These are phyloP conservation scores for Amanita pseudoporphyria DNA, from an alignment of 768 basidiomycete genomes.

Conservation along the genomic window DNA sequence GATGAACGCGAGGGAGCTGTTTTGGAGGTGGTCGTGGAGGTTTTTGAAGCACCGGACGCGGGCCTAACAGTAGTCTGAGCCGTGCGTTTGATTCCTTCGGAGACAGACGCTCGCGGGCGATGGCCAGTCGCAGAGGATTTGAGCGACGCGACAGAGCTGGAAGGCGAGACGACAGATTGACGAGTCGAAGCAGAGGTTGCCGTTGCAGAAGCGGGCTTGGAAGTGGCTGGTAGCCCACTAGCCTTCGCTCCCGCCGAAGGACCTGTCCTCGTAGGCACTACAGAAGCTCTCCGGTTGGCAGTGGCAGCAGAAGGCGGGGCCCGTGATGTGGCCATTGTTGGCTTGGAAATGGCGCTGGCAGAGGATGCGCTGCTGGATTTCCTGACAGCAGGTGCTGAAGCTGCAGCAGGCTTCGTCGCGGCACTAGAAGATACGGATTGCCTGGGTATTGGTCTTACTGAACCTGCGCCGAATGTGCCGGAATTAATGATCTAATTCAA, in stretches of 20 bases:
- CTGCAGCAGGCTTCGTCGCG: slow-evolving; percentile 29
- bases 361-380: slow-evolving; percentile 30
- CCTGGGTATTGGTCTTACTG: slow-evolving; percentile 31
- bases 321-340: slow-evolving; percentile 24
- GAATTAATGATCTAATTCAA: slow-evolving; percentile 49
- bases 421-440: not conserved
- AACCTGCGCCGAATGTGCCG: slow-evolving; percentile 55
- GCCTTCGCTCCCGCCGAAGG: slow-evolving; percentile 24
- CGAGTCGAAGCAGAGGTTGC: slow-evolving; percentile 26
- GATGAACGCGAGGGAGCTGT: slow-evolving; percentile 19
- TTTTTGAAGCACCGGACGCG: slow-evolving; percentile 23
- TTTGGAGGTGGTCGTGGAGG: slow-evolving; percentile 25
- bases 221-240: slow-evolving; percentile 29
- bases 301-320: slow-evolving; percentile 24
- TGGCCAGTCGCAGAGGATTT: slow-evolving; percentile 31
- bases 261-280: slow-evolving; percentile 30
- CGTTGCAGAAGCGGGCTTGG: slow-evolving; percentile 24
- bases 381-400: slow-evolving; percentile 18
- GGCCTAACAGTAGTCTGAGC: slow-evolving; percentile 30
- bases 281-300: slow-evolving; percentile 33
- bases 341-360: slow-evolving; percentile 20
- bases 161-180: slow-evolving; percentile 47
- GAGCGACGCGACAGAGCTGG: slow-evolving; percentile 38
- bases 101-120: slow-evolving; percentile 59
- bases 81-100: slow-evolving; percentile 45